phyloP scores from a whole-genome alignment of 2,329 filamentous ascomycete genomes.

The Paraphaeosphaeria minitans region DNA sequence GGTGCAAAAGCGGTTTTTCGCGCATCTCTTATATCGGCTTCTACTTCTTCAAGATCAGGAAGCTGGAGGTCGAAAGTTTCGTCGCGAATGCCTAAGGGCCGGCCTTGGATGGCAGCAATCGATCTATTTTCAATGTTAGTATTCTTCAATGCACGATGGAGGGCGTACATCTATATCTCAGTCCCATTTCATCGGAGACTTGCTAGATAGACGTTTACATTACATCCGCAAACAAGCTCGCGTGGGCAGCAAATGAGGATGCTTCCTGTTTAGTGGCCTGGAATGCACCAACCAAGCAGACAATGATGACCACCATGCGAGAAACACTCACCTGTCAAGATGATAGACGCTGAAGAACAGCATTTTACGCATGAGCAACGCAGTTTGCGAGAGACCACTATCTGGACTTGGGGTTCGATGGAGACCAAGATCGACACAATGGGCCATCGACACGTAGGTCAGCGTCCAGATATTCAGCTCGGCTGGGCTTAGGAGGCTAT shows the following conservation, averaged over 20 bases:
- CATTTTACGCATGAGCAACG: conserved; percentile 25
- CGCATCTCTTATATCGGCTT: neutral
- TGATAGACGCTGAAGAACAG: conserved; percentile 47
- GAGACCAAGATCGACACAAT: conserved; percentile 47
- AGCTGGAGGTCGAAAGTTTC: conserved; percentile 45
- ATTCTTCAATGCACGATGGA: too few relatives aligned
- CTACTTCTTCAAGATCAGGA: conserved; percentile 16
- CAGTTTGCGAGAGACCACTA: conserved; percentile 9
- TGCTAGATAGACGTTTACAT: too few relatives aligned
- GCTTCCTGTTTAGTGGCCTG: too few relatives aligned
- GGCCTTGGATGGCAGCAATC: conserved; percentile 47
- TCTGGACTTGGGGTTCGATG: conserved; percentile 37
- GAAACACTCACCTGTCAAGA: conserved; percentile 44
- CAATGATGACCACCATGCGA: too few relatives aligned
- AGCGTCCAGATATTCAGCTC: conserved; percentile 48
- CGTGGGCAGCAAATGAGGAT: too few relatives aligned
- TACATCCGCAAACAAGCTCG: too few relatives aligned
- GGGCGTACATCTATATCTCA: too few relatives aligned
- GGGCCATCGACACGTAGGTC: conserved; percentile 44
- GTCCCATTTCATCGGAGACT: too few relatives aligned
- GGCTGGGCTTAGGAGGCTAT: conserved; percentile 43
- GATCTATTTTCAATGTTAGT: too few relatives aligned
- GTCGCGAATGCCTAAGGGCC: conserved; percentile 46
- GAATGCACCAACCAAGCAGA: too few relatives aligned
- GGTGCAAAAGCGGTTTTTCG: conserved; percentile 3